These are phyloP conservation scores for Jaminaea rosea DNA, from an alignment of 1,284 basidiomycete genomes.

Conservation along the genomic window DNA sequence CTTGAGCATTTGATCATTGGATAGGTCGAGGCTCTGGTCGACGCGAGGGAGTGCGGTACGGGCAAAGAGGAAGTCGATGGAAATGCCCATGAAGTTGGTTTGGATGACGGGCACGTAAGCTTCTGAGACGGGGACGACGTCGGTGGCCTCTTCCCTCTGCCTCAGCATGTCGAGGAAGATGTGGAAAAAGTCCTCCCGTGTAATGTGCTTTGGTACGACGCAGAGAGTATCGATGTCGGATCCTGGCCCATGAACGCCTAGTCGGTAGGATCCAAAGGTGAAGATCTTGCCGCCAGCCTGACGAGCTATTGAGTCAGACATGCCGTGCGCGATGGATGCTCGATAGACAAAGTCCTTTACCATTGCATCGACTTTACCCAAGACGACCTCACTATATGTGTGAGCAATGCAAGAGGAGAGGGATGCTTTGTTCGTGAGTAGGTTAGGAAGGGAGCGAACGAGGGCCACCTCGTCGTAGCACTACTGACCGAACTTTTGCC, in stretches of 20 bases:
- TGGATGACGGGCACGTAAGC: constrained; percentile 94
- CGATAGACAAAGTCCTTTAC: constrained; percentile 89
- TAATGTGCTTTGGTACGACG: constrained; percentile 92
- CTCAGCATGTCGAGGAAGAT: constrained; percentile 83
- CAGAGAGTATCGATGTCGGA: constrained; percentile 98
- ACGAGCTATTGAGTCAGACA: constrained; percentile 75
- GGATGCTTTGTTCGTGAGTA: neutral
- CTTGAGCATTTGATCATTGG: constrained; percentile 81
- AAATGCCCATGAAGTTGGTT: constrained; percentile 80
- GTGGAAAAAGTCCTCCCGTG: constrained; percentile 89
- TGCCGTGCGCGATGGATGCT: constrained; percentile 66
- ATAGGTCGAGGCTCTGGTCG: constrained; percentile 79
- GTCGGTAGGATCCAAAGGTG: constrained; percentile 63
- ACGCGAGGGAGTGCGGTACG: constrained; percentile 71
- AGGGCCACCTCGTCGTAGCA: no score
- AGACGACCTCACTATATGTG: constrained; percentile 71
- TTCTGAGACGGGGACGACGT: constrained; percentile 86
- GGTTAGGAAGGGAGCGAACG: no score
- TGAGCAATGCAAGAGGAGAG: neutral
- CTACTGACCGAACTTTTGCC: constrained; percentile 70
- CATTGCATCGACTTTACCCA: constrained; percentile 77
- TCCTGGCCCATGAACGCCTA: constrained; percentile 93
- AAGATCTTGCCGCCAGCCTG: constrained; percentile 95
- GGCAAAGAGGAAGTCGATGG: constrained; percentile 89
- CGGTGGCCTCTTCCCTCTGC: constrained; percentile 73